Evolutionary conservation across 148 eudicot species (phyloP).

Genomic region (Rhododendron henanense): DNA sequence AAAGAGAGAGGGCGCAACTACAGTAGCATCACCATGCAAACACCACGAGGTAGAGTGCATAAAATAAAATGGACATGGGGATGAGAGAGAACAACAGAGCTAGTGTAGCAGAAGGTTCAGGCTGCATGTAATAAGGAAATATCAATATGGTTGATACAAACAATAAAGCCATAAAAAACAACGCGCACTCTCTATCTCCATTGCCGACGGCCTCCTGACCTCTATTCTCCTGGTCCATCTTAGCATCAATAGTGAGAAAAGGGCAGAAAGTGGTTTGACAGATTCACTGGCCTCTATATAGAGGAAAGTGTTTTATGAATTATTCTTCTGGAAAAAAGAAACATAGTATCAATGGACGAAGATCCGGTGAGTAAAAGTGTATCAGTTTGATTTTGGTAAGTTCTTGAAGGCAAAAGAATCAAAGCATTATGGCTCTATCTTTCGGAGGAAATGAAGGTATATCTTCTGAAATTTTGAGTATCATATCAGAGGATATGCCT

Average conservation of each 20-base stretch:
- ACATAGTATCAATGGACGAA: neutral
- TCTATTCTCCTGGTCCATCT: neutral
- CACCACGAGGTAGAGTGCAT: conserved; percentile 13
- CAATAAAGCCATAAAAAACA: conserved; percentile 17
- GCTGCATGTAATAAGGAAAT: conserved; percentile 30
- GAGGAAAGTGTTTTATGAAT: neutral
- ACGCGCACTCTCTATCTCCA: conserved; percentile 3
- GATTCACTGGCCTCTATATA: neutral
- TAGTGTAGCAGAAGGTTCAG: conserved; percentile 17
- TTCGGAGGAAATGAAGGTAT: neutral
- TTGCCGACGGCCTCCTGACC: neutral
- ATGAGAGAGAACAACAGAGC: conserved; percentile 16
- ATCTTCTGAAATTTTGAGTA: neutral
- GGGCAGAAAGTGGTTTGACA: neutral
- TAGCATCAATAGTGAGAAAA: neutral
- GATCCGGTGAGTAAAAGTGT: neutral
- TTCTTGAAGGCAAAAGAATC: neutral
- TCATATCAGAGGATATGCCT: neutral
- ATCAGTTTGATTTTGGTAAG: neutral
- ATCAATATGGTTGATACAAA: conserved; percentile 7
- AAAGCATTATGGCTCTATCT: neutral
- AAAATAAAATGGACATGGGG: conserved; percentile 19
- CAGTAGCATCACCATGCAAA: conserved; percentile 16
- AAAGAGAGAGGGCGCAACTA: neutral
- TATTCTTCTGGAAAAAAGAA: neutral